Base-by-base conservation (phyloP, 2,329 filamentous ascomycete genomes). In the Aspergillus phoenicis region DNA sequence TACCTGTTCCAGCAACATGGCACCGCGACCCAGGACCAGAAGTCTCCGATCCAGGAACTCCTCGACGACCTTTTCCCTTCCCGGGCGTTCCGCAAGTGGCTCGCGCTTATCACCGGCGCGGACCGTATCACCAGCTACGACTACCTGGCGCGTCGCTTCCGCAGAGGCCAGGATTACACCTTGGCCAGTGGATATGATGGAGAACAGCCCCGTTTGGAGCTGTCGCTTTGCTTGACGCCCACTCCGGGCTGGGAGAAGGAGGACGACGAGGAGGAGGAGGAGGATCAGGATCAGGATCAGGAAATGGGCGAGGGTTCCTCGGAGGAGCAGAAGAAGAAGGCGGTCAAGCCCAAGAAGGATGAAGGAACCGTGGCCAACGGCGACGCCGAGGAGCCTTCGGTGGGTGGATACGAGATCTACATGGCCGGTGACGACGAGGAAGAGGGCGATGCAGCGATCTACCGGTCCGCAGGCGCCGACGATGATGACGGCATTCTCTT, bases 121-220 rank as follows among this genome's bases (percentile, higher is more conserved):
- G 75, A 76, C 15, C 73, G 75, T 20, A 71, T 98, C 13, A 86
- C 89, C 62, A 89, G 87, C 71, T 87, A 89, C 69, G 89, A 96
- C 71, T 78, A 96, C 54, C 78, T 96, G n/a, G 91, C 91, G 0
- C 87, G 95, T 22, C 87, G 93, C 36, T 99, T 99, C 82, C 87
- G 95, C 8, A 87, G 87, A 52, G 92, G 95, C 5, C 79, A 88
- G 64, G 95, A 99, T 78, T 99, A 99, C 75, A 96, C 94, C 2
- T 86, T 99, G 20, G 95, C 95, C 2, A 97, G 91, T 20, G 89
- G 90, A 22, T 92, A 96, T 72, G 89, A 84, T 33, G 83, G 85
- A 28, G 83, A 86, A 54, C 73, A 91, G 68, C 86, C 92, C 11
- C 89, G 92, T 51, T 81, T 99, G 3, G 95, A 99, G 75, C 84